Evolutionary conservation across 441 rosid genomes (phyloP).

Genomic region (Jatropha podagrica): DNA sequence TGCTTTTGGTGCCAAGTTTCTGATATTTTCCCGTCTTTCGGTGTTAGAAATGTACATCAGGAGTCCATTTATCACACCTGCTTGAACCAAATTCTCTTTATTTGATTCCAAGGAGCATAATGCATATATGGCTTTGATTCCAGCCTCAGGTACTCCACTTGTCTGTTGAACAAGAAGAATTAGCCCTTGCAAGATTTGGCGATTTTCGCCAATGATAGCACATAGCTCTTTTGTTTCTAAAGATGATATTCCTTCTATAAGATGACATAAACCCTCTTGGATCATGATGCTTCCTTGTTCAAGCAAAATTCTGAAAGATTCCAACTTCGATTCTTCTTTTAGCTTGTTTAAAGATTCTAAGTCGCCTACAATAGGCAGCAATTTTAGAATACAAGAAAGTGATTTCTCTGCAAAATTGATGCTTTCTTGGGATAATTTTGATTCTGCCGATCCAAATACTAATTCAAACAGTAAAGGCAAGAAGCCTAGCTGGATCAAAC

Average conservation of each 20-base stretch:
- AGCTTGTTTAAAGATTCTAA: slow-evolving; percentile 36
- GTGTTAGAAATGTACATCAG: slow-evolving; percentile 32
- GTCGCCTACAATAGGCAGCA: slow-evolving; percentile 30
- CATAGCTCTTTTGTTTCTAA: slow-evolving; percentile 40
- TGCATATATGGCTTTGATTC: slow-evolving; percentile 43
- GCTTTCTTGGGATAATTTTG: slow-evolving; percentile 24
- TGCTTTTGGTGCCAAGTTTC: slow-evolving; percentile 31
- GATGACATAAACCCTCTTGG: slow-evolving; percentile 40
- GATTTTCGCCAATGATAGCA: slow-evolving; percentile 27
- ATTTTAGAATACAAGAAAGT: slow-evolving; percentile 34
- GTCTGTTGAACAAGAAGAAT: slow-evolving; percentile 29
- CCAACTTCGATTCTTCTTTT: slow-evolving; percentile 36
- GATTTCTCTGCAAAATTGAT: slow-evolving; percentile 33
- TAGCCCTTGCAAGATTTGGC: slow-evolving; percentile 25
- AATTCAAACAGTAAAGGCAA: slow-evolving; percentile 41
- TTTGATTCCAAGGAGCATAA: slow-evolving; percentile 42
- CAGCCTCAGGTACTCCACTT: slow-evolving; percentile 30
- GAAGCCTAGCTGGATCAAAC: slow-evolving; percentile 44
- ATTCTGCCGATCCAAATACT: slow-evolving; percentile 32
- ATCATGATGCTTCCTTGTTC: slow-evolving; percentile 31
- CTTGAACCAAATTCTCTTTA: slow-evolving; percentile 35
- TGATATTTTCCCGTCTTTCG: slow-evolving; percentile 21
- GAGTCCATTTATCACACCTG: slow-evolving; percentile 34
- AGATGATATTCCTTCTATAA: slow-evolving; percentile 42
- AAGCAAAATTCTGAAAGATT: slow-evolving; percentile 32